These are phyloP conservation scores for Apiospora pterosperma DNA, from an alignment of 2,329 filamentous ascomycete genomes.

Conservation along the genomic window DNA sequence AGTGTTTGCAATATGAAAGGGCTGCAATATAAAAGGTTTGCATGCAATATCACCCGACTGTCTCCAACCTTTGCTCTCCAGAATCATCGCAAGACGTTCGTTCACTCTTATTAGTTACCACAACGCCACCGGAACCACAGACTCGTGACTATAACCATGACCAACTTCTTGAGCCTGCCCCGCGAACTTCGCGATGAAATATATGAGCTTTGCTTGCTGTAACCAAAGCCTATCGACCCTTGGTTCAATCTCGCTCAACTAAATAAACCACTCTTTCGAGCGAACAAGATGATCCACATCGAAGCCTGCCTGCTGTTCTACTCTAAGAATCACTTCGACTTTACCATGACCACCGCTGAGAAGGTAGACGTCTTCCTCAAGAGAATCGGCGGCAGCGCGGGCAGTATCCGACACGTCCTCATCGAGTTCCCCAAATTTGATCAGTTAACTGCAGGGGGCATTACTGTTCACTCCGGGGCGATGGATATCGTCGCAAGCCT, in stretches of 20 bases:
- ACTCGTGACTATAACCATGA: not conserved
- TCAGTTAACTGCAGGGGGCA: conserved; percentile 7
- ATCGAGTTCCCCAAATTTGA: conserved; percentile 14
- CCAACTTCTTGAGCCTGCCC: not conserved
- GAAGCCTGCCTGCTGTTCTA: conserved; percentile 20
- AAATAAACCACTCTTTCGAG: conserved; percentile 11
- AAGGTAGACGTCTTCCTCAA: conserved; percentile 14
- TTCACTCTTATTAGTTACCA: too few relatives aligned
- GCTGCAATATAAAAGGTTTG: too few relatives aligned
- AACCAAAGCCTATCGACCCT: not conserved
- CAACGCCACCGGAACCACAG: too few relatives aligned
- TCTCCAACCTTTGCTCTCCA: too few relatives aligned
- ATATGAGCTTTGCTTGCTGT: conserved; percentile 1
- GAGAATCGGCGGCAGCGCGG: conserved; percentile 16
- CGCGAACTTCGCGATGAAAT: not conserved
- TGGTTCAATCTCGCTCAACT: not conserved
- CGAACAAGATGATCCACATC: conserved; percentile 15
- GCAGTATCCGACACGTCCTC: conserved; percentile 12
- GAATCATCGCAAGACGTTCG: too few relatives aligned
- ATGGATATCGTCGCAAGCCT: conserved; percentile 11
- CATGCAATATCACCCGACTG: too few relatives aligned
- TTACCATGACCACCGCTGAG: conserved; percentile 8
- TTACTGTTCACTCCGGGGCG: conserved; percentile 8
- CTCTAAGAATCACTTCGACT: conserved; percentile 17
- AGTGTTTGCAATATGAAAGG: too few relatives aligned